A percentile compares a stretch with the other conserved stretches of the same genome.
Conservation (phyloP, 2,329 filamentous ascomycete species). For the Laburnicola sp. region DNA sequence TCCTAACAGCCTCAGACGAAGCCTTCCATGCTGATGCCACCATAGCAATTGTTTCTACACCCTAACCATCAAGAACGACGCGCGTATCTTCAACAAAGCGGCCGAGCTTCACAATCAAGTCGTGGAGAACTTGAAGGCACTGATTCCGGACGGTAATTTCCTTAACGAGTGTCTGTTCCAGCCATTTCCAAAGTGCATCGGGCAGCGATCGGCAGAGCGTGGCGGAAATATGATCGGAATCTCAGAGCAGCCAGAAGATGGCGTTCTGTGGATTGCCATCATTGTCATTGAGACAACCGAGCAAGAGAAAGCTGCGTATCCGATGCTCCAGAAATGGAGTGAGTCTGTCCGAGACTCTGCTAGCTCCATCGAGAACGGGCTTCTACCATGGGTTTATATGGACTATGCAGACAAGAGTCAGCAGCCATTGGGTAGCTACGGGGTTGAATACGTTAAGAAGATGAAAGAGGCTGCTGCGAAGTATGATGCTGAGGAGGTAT, state of each 20-base stretch:
- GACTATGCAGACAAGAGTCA: conserved; percentile 27
- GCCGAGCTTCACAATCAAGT: conserved; percentile 48
- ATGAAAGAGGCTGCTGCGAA: conserved; percentile 1
- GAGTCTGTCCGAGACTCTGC: conserved; percentile 5
- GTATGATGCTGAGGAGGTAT: conserved; percentile 13
- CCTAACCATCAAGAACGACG: conserved; percentile 39
- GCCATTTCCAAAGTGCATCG: conserved; percentile 46
- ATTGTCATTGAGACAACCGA: neutral
- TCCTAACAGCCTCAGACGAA: neutral
- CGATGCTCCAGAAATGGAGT: conserved; percentile 3
- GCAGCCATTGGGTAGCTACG: conserved; percentile 15
- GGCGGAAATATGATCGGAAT: conserved; percentile 50
- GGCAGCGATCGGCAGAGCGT: conserved; percentile 36
- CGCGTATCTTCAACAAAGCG: conserved; percentile 42
- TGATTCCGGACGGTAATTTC: conserved; percentile 37
- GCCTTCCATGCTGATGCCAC: neutral
- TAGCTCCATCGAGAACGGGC: neutral
- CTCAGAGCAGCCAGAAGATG: conserved; percentile 16
- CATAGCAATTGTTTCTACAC: conserved; percentile 19
- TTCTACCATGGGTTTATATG: conserved; percentile 19
- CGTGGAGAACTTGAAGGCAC: conserved; percentile 36
- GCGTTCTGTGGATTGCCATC: conserved; percentile 1
- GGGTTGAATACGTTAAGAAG: conserved; percentile 1
- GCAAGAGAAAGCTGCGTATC: conserved; percentile 5
- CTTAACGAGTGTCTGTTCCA: conserved; percentile 41